Evolutionary conservation across 2,329 filamentous ascomycete genomes (phyloP).

Genomic region (Cryphonectria japonica): DNA sequence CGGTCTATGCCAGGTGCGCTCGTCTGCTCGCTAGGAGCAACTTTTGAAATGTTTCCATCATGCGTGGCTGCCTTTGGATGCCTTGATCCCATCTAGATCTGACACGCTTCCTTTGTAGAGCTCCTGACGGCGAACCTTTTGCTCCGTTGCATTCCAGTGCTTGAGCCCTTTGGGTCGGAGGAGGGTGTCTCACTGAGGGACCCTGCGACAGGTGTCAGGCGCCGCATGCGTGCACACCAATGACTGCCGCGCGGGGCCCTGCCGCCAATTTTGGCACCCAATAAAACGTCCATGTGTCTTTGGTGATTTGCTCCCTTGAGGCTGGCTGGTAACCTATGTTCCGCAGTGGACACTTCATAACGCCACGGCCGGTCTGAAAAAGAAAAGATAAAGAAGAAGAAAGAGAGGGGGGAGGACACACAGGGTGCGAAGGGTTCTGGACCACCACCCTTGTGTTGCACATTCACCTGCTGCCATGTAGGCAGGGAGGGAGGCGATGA

Average conservation of each 20-base stretch:
- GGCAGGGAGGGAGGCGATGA: constrained; percentile 3
- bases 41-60: not conserved
- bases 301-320: not conserved
- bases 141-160: constrained; percentile 13
- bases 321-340: not conserved
- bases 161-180: not conserved
- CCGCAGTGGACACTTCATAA: not conserved
- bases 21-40: not conserved
- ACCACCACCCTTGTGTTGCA: constrained; percentile 2
- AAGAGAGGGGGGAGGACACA: not conserved
- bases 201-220: not conserved
- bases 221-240: not conserved
- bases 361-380: not conserved
- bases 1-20: constrained; percentile 9
- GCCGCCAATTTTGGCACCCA: not conserved
- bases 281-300: not conserved
- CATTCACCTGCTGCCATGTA: not conserved
- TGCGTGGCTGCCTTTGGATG: not conserved
- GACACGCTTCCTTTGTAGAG: constrained; percentile 7
- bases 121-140: not conserved
- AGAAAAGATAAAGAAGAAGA: too few species aligned
- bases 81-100: not conserved
- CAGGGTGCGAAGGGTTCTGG: not conserved
- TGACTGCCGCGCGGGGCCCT: not conserved
- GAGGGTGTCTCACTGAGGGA: not conserved